These are phyloP conservation scores for Penicillium subrubescens DNA, from an alignment of 495 filamentous ascomycete species.

Conservation along the genomic window DNA sequence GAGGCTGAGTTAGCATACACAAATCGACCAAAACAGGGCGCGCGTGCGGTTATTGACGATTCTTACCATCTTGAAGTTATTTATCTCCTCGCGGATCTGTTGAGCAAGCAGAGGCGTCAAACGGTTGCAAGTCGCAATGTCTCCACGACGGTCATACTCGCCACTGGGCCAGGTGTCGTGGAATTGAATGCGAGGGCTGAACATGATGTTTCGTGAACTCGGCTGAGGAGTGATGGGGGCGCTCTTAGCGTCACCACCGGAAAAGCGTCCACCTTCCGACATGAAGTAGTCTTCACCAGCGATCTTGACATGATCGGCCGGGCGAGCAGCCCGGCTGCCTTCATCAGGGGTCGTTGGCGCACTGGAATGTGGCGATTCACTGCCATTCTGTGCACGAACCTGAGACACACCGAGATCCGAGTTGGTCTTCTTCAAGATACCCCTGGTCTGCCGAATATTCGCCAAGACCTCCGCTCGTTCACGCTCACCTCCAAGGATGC, in stretches of 20 bases:
- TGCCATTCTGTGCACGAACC: slow-evolving; percentile 58
- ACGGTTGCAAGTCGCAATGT: slow-evolving; percentile 97
- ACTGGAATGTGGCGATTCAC: slow-evolving; percentile 79
- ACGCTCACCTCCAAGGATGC: slow-evolving; percentile 85
- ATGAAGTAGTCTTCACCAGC: slow-evolving; percentile 89
- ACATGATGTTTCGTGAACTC: slow-evolving; percentile 76
- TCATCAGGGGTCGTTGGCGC: slow-evolving; percentile 85
- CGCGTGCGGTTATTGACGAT: neutral
- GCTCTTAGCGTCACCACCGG: slow-evolving; percentile 66
- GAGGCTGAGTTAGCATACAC: slow-evolving; percentile 32
- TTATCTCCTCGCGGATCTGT: slow-evolving; percentile 99
- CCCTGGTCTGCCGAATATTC: slow-evolving; percentile 72
- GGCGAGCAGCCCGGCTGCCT: slow-evolving; percentile 56
- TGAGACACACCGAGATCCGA: slow-evolving; percentile 69
- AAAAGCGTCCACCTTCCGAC: slow-evolving; percentile 62
- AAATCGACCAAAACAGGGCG: neutral
- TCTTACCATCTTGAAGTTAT: slow-evolving; percentile 96
- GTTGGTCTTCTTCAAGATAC: slow-evolving; percentile 80
- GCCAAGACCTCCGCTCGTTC: slow-evolving; percentile 91
- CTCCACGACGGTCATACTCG: slow-evolving; percentile 95
- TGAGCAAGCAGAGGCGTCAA: slow-evolving; percentile 96
- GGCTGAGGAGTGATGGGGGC: slow-evolving; percentile 74
- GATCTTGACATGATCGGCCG: slow-evolving; percentile 67
- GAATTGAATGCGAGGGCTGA: slow-evolving; percentile 91
- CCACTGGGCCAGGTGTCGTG: slow-evolving; percentile 94